Base-by-base conservation (phyloP, 106 monocot genomes). In the Agapanthus africanus region DNA sequence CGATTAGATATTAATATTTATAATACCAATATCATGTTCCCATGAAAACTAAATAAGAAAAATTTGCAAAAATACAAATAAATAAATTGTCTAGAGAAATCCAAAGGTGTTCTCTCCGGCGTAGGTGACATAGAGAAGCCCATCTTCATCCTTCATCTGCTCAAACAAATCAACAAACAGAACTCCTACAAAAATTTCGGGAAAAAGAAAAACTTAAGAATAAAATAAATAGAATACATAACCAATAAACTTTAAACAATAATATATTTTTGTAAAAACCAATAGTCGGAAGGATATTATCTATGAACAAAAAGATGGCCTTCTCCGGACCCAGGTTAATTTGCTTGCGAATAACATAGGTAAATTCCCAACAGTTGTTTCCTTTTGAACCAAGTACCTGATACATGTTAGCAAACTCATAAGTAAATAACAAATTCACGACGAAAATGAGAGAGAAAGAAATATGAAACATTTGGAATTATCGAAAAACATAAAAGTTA, bases 41-140 rank as follows among this genome's bases (percentile, higher is more conserved):
- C n/a, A n/a, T n/a, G n/a, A n/a, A n/a, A n/a, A n/a, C n/a, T n/a
- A n/a, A n/a, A n/a, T n/a, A n/a, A n/a, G n/a, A n/a, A n/a, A n/a
- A n/a, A n/a, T n/a, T n/a, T n/a, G n/a, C n/a, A n/a, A n/a, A n/a
- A n/a, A n/a, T n/a, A n/a, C n/a, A n/a, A n/a, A n/a, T n/a, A n/a
- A n/a, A n/a, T n/a, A n/a, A n/a, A n/a, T n/a, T n/a, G n/a, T n/a
- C n/a, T n/a, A n/a, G n/a, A n/a, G n/a, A n/a, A n/a, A n/a, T 9
- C 83, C 79, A 35, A 84, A 84, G 23, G 79, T 84, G 76, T 84
- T 84, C 65, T 84, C 83, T 37, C 79, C 83, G 44, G 79, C 79
- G 76, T 84, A 84, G 25, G 73, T 76, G 16, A 84, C 35, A 27
- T 84, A 84, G 40, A 84, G 79, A 65, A 79, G 79, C 8, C 83